These are phyloP conservation scores for Sarocladium oryzae DNA, from an alignment of 2,329 filamentous ascomycete species.

Conservation along the genomic window DNA sequence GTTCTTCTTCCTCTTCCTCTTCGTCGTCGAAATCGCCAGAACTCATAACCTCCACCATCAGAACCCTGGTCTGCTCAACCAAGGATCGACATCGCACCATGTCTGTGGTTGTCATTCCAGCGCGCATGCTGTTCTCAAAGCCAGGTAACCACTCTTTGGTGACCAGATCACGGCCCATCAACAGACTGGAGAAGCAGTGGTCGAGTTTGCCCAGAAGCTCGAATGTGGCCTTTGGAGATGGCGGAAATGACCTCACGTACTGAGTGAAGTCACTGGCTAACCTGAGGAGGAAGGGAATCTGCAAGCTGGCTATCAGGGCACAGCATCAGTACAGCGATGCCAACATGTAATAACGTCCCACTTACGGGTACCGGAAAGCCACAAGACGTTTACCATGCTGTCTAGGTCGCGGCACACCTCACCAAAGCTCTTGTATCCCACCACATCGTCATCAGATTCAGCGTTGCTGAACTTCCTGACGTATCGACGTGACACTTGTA, in stretches of 20 bases:
- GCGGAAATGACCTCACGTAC: conserved; percentile 65
- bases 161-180: conserved; percentile 60
- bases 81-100: conserved; percentile 82
- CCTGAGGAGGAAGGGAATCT: conserved; percentile 77
- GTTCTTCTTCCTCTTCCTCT: conserved; percentile 31
- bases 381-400: conserved; percentile 69
- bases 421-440: conserved; percentile 53
- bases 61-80: conserved; percentile 67
- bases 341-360: conserved; percentile 5
- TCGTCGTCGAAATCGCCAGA: conserved; percentile 32
- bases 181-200: conserved; percentile 70
- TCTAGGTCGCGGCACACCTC: conserved; percentile 72
- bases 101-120: conserved; percentile 70
- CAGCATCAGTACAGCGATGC: neutral
- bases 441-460: conserved; percentile 39
- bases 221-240: conserved; percentile 59
- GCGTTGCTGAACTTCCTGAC: conserved; percentile 50
- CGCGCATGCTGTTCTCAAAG: conserved; percentile 53
- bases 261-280: conserved; percentile 66
- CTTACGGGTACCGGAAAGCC: conserved; percentile 82
- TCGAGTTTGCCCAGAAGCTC: conserved; percentile 71
- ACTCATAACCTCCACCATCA: conserved; percentile 63
- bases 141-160: conserved; percentile 62
- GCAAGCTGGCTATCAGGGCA: conserved; percentile 55
- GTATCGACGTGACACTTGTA: conserved; percentile 50